Evolutionary conservation across 2,329 filamentous ascomycete species (phyloP).

Genomic region (Alternaria alternata): DNA sequence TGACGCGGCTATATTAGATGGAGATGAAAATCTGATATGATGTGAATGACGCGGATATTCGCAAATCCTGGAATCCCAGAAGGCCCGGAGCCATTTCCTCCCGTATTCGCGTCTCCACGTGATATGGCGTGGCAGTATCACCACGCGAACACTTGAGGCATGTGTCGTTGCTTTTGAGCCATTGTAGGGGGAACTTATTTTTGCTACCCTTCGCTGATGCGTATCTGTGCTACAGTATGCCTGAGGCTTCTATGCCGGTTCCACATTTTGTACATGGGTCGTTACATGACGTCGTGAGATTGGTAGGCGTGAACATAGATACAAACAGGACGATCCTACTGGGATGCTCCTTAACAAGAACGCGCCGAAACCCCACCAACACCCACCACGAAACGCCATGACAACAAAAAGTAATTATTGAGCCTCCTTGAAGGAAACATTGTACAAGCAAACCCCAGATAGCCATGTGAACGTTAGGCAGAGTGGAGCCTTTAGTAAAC

Average conservation of each 20-base stretch:
- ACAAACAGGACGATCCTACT: conserved; percentile 4
- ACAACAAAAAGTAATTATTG: not conserved
- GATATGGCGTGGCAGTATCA: conserved; percentile 10
- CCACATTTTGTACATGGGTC: not conserved
- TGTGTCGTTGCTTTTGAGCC: not conserved
- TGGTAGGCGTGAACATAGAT: conserved; percentile 4
- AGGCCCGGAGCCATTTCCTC: not conserved
- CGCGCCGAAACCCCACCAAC: conserved; percentile 11
- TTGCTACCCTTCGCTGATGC: not conserved
- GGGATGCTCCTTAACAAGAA: conserved; percentile 2
- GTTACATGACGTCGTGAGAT: conserved; percentile 10
- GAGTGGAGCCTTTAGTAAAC: not conserved
- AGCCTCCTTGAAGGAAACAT: not conserved
- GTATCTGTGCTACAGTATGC: not conserved
- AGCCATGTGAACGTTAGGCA: not conserved
- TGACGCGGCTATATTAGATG: conserved; percentile 4
- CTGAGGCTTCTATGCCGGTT: not conserved
- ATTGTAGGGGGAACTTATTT: not conserved
- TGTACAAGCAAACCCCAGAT: not conserved
- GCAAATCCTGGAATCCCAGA: conserved; percentile 10
- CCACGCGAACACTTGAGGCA: conserved; percentile 1
- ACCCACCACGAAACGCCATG: conserved; percentile 6
- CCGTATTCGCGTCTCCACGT: conserved; percentile 18
- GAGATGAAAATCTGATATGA: conserved; percentile 9
- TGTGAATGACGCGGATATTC: conserved; percentile 19